Percentiles rank a stretch among this genome's conserved stretches.
These are phyloP conservation scores for Cercospora zeina DNA, from an alignment of 2,329 filamentous ascomycete species.

Conservation along the genomic window DNA sequence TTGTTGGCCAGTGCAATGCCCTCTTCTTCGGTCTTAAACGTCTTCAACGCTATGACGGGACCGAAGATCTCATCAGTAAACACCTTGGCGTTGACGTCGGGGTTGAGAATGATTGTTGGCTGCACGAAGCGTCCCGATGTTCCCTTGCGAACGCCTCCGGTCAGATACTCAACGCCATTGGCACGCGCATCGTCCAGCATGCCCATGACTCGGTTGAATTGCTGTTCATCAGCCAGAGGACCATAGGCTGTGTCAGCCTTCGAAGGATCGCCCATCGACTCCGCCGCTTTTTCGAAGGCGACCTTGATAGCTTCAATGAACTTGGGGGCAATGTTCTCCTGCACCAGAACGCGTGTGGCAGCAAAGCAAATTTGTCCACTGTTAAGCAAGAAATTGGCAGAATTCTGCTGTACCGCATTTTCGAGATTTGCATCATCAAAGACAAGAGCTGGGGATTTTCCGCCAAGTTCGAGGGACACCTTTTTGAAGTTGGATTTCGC, in stretches of 20 bases:
- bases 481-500: conserved; percentile 36
- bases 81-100: conserved; percentile 70
- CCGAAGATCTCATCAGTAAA: conserved; percentile 67
- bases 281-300: background rate
- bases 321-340: conserved; percentile 50
- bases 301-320: conserved; percentile 45
- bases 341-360: conserved; percentile 59
- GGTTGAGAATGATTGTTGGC: conserved; percentile 55
- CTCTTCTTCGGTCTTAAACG: conserved; percentile 67
- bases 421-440: conserved; percentile 36
- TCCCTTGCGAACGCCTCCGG: conserved; percentile 8
- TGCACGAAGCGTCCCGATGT: conserved; percentile 7
- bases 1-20: conserved; percentile 75
- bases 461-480: conserved; percentile 36
- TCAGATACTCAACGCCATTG: conserved; percentile 24
- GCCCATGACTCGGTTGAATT: conserved; percentile 71
- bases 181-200: conserved; percentile 66
- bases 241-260: conserved; percentile 69
- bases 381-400: conserved; percentile 45
- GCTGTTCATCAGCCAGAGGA: conserved; percentile 68
- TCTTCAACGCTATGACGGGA: conserved; percentile 68
- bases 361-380: conserved; percentile 62
- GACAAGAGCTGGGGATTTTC: conserved; percentile 34
- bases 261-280: conserved; percentile 52
- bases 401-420: conserved; percentile 40